Percentiles rank a stretch among this genome's conserved stretches.
phyloP scores from a whole-genome alignment of 148 eudicot genomes.

The Talinum fruticosum region DNA sequence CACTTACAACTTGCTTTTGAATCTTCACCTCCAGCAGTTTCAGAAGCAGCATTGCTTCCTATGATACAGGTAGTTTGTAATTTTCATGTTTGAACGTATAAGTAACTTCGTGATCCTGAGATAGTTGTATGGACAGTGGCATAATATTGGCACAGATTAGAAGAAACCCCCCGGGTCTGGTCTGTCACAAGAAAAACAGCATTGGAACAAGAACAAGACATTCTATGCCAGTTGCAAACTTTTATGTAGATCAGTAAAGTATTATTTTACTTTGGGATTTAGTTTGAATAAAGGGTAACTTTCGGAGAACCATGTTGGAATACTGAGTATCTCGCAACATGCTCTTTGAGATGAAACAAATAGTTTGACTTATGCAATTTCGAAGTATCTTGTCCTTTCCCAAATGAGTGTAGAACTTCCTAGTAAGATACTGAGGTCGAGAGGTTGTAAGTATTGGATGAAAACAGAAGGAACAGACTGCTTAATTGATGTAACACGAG shows the following conservation, averaged over 20 bases:
- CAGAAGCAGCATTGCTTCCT: conserved; percentile 68
- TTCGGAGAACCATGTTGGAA: neutral
- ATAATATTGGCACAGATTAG: neutral
- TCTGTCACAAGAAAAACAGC: neutral
- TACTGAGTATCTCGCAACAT: too few relatives aligned
- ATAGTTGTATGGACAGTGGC: neutral
- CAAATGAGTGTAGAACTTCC: too few relatives aligned
- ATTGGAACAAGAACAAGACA: neutral
- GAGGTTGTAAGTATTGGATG: too few relatives aligned
- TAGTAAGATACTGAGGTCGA: too few relatives aligned
- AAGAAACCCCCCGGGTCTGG: neutral
- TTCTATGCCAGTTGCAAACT: neutral
- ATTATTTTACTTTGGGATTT: neutral
- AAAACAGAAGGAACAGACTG: too few relatives aligned
- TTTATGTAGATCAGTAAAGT: neutral
- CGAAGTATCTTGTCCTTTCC: too few relatives aligned
- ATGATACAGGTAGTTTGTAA: conserved; percentile 53
- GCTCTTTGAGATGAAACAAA: too few relatives aligned
- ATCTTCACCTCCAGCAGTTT: conserved; percentile 56
- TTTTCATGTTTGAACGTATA: neutral
- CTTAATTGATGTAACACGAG: too few relatives aligned
- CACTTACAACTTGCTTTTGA: conserved; percentile 57
- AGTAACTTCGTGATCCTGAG: neutral
- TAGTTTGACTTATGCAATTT: too few relatives aligned
- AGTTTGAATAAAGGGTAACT: neutral